Evolutionary conservation across 2,329 filamentous ascomycete genomes (phyloP), one percentile per base, ranked within the genome.

Genomic region (Sporothrix pseudoabietina): DNA sequence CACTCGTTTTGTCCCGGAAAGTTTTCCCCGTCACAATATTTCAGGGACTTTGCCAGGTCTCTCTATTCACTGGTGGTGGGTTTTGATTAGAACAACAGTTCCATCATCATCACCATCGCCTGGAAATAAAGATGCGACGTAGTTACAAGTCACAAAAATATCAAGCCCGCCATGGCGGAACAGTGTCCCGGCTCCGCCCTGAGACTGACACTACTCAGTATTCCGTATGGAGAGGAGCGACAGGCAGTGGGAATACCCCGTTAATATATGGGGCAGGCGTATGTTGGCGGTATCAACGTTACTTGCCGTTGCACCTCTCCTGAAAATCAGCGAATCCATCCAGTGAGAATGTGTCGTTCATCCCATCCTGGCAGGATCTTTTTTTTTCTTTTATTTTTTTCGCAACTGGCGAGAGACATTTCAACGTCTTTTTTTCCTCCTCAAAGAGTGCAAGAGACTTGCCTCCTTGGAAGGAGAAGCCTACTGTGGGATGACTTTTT

Each of bases 101-200:
- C 57, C 57, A 49, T 49, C 30, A 59, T 55, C 57, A 61, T 32
- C 32, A n/a, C 4, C 22, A 26, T 49, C 44, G 6, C 44, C 44
- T 49, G 44, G 44, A 19, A 49, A 49, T 49, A 49, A 22, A 61
- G 14, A 16, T 12, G 2, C 26, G 26, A 26, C 26, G 26, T 26
- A 26, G n/a, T 26, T 26, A 39, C 26, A 32, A 14, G 54, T 22
- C 30, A 35, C 16, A 59, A 68, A 49, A 32, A 49, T 22, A 30
- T 26, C 4, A 44, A 49, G 65, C 65, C 52, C 35, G 54, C 69
- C 69, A 59, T 41, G 12, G 54, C 54, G 69, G 69, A 71, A 61
- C 69, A 47, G 35, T 16, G 39, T 61, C 69, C 69, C 69, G 69
- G 54, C 35, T 71, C 69, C 69, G 52, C 32, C 10, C 69, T 35